phyloP scores from a whole-genome alignment of 2,329 filamentous ascomycete genomes.

The Beauveria pseudobassiana region DNA sequence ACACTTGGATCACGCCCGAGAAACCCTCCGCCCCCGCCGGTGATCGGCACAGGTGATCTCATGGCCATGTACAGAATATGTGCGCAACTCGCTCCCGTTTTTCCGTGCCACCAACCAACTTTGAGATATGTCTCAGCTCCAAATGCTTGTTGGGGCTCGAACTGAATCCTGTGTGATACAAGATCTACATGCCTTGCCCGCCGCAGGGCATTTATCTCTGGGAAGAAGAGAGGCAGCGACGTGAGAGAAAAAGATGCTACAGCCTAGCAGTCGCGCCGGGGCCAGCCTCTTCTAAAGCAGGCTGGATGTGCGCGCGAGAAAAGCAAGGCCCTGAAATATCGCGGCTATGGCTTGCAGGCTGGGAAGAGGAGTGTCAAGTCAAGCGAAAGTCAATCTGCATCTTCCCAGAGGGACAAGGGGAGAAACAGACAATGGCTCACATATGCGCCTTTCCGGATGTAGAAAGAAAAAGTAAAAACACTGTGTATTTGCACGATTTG shows the following conservation, averaged over 20 bases:
- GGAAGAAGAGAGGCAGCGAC: not conserved
- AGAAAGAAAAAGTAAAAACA: not conserved
- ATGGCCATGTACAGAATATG: too few relatives aligned
- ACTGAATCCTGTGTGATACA: too few relatives aligned
- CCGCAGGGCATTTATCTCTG: not conserved
- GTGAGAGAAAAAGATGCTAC: too few relatives aligned
- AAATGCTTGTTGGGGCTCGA: too few relatives aligned
- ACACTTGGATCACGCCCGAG: too few relatives aligned
- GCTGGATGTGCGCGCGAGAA: not conserved
- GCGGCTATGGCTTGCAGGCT: not conserved
- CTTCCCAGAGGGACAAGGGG: not conserved
- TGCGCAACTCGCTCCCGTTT: too few relatives aligned
- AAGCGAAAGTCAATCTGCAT: not conserved
- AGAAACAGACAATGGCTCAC: not conserved
- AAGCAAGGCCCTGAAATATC: slow-evolving; percentile 2
- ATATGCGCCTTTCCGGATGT: not conserved
- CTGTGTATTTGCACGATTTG: too few relatives aligned
- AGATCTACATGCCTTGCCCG: too few relatives aligned
- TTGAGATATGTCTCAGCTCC: too few relatives aligned
- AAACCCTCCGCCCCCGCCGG: too few relatives aligned
- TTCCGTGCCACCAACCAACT: too few relatives aligned
- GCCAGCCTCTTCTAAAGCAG: not conserved
- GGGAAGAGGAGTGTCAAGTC: not conserved
- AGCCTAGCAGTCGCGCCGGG: not conserved
- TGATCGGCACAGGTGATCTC: too few relatives aligned